Percentiles rank a stretch among this genome's conserved stretches.
Evolutionary conservation across 73 alveolate species (phyloP).

Genomic region (Paramecium sonneborni): DNA sequence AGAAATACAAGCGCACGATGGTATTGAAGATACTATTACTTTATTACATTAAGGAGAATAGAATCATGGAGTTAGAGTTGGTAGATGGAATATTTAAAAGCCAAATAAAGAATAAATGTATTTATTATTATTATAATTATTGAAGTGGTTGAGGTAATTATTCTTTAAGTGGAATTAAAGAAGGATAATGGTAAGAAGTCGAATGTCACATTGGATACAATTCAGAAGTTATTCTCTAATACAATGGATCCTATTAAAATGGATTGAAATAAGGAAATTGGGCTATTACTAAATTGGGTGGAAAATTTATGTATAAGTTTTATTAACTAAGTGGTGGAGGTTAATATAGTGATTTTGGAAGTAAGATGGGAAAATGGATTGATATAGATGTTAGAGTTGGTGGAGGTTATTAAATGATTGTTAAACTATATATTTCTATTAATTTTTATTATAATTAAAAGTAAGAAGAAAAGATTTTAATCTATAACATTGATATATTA

Average conservation of each 20-base stretch:
- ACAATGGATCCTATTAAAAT: not conserved
- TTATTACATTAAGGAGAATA: not conserved
- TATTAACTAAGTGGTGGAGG: not conserved
- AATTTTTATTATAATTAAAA: too few species aligned
- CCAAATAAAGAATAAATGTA: not conserved
- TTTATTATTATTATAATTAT: not conserved
- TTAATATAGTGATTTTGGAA: not conserved
- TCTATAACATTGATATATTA: too few species aligned
- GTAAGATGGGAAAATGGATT: not conserved
- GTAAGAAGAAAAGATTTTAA: too few species aligned
- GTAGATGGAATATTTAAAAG: not conserved
- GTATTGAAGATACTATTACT: not conserved
- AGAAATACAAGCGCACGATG: not conserved
- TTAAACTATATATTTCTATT: too few species aligned
- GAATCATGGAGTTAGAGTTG: not conserved
- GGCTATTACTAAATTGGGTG: not conserved
- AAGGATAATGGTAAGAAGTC: not conserved
- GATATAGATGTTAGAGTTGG: constrained; percentile 5
- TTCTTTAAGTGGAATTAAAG: constrained; percentile 4
- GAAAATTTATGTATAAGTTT: not conserved
- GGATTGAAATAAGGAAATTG: not conserved
- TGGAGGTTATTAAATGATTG: not conserved
- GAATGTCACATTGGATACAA: not conserved
- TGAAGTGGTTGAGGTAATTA: not conserved
- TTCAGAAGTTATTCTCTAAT: not conserved